These are phyloP conservation scores for Oryza glaberrima DNA, from an alignment of 176 grass and related monocot species.

Conservation along the genomic window DNA sequence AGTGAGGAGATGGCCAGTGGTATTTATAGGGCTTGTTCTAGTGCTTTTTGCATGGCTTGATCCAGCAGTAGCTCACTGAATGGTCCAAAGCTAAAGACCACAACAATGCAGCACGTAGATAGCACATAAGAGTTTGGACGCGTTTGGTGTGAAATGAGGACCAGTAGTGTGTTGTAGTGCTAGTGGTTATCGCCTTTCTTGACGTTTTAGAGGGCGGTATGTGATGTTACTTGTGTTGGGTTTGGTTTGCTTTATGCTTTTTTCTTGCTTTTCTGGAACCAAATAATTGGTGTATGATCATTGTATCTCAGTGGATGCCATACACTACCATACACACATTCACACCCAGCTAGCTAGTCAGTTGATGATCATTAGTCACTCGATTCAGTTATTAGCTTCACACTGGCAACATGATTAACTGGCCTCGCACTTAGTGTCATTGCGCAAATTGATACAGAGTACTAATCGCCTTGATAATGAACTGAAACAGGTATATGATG, in stretches of 20 bases:
- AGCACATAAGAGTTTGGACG: neutral
- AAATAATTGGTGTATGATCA: neutral
- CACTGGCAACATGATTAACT: neutral
- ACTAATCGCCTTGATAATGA: too few relatives aligned
- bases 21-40: neutral
- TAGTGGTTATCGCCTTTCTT: constrained; percentile 31
- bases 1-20: neutral
- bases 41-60: constrained; percentile 16
- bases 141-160: constrained; percentile 36
- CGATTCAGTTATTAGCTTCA: constrained; percentile 2
- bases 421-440: neutral
- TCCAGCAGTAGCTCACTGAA: neutral
- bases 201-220: constrained; percentile 14
- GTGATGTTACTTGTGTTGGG: constrained; percentile 30
- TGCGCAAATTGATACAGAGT: neutral
- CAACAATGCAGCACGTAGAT: neutral
- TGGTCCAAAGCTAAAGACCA: neutral
- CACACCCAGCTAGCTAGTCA: neutral
- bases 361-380: neutral
- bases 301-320: neutral
- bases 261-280: neutral
- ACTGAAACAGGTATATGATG: neutral
- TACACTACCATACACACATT: neutral
- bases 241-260: constrained; percentile 27
- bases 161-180: constrained; percentile 22